Percentiles rank a stretch among this genome's conserved stretches.
phyloP scores from a whole-genome alignment of 441 rosid species.

The Brassica hybrid region DNA sequence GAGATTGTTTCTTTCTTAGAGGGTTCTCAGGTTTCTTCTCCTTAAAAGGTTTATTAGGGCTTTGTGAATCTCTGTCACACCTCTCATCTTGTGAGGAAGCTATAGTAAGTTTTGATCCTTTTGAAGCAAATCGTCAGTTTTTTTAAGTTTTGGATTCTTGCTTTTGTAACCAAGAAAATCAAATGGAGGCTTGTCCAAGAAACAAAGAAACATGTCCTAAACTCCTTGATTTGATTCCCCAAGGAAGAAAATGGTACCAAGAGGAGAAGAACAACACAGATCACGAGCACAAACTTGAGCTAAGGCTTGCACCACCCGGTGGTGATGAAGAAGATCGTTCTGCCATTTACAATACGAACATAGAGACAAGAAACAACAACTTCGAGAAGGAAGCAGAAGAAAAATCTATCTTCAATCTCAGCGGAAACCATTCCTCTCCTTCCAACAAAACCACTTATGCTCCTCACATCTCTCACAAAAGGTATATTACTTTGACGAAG shows the following conservation, averaged over 20 bases:
- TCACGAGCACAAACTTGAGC: conserved; percentile 73
- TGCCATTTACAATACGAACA: conserved; percentile 9
- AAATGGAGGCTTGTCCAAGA: conserved; percentile 57
- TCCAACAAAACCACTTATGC: too few relatives aligned
- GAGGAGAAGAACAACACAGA: conserved; percentile 42
- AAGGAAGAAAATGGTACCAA: conserved; percentile 51
- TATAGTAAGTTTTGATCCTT: not conserved
- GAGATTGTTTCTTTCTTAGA: conserved; percentile 6
- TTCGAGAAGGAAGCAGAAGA: conserved; percentile 47
- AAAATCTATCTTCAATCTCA: conserved; percentile 39
- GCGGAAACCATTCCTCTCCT: conserved; percentile 39
- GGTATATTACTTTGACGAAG: conserved; percentile 53
- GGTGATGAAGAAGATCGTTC: conserved; percentile 52
- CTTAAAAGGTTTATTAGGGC: conserved; percentile 2
- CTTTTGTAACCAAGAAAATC: conserved; percentile 10
- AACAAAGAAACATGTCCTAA: conserved; percentile 50
- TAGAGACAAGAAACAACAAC: conserved; percentile 20
- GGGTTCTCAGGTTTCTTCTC: conserved; percentile 13
- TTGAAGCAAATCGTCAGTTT: not conserved
- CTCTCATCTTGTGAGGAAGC: not conserved
- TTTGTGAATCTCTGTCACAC: conserved; percentile 27
- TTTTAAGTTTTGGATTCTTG: conserved; percentile 1
- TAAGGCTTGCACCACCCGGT: conserved; percentile 89
- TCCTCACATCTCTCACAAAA: conserved; percentile 67
- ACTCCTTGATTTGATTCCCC: conserved; percentile 58